Conservation (phyloP, 2,329 filamentous ascomycete genomes). For the Lecanosticta acicola region DNA sequence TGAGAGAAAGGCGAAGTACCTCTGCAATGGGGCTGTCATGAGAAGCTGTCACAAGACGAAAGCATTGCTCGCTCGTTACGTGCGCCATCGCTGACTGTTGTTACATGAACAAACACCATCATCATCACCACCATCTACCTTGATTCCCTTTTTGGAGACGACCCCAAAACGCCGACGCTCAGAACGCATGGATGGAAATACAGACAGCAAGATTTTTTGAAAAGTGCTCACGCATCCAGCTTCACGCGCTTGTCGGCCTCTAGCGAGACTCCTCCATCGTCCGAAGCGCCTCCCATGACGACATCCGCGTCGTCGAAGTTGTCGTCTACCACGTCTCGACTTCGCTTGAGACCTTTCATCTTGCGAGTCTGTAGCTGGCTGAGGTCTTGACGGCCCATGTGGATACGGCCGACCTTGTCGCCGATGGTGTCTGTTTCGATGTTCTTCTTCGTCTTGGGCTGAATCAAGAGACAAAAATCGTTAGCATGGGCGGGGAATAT, state of each 20-base stretch:
- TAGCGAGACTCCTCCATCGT: slow-evolving; percentile 15
- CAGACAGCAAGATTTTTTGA: background rate
- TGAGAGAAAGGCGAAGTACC: background rate
- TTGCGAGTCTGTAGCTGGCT: slow-evolving; percentile 85
- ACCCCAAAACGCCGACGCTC: slow-evolving; percentile 13
- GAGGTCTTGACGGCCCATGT: slow-evolving; percentile 86
- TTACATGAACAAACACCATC: too few species aligned
- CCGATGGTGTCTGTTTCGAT: slow-evolving; percentile 84
- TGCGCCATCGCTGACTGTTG: too few species aligned
- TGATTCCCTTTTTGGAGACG: background rate
- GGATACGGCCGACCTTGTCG: slow-evolving; percentile 92
- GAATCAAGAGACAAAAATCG: too few species aligned
- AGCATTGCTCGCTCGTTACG: too few species aligned
- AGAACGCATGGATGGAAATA: slow-evolving; percentile 7
- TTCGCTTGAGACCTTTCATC: slow-evolving; percentile 97
- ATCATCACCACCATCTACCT: background rate
- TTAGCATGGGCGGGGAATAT: too few species aligned
- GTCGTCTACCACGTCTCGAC: slow-evolving; percentile 56
- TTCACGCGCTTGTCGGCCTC: slow-evolving; percentile 24
- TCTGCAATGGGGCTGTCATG: background rate
- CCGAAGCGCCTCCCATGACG: slow-evolving; percentile 14
- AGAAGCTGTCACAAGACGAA: too few species aligned
- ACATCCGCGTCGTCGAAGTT: slow-evolving; percentile 53
- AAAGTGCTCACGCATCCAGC: slow-evolving; percentile 18
- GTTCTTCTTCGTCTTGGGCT: slow-evolving; percentile 82